phyloP scores from a whole-genome alignment of 2,329 filamentous ascomycete species.

The Talaromyces sp. region DNA sequence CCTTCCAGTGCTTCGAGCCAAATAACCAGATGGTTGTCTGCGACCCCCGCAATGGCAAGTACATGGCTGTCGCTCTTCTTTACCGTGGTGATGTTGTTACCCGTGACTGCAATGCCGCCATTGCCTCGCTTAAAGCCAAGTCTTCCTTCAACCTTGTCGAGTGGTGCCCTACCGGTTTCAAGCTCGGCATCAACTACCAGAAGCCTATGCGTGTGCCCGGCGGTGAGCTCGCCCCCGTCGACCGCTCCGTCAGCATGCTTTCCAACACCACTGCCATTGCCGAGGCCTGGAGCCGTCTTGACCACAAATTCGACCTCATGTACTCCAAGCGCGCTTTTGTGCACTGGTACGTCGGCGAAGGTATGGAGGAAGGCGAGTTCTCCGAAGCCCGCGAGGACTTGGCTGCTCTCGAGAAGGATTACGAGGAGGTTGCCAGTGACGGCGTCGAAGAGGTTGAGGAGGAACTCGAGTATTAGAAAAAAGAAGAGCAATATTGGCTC shows the following conservation, averaged over 20 bases:
- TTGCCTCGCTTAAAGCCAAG: conserved; percentile 59
- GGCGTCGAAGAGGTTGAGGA: conserved; percentile 56
- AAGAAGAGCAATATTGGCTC: neutral
- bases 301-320: conserved; percentile 66
- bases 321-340: conserved; percentile 64
- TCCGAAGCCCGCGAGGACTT: conserved; percentile 81
- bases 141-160: conserved; percentile 60
- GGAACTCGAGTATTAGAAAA: conserved; percentile 28
- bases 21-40: conserved; percentile 67
- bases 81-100: conserved; percentile 63
- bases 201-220: conserved; percentile 49
- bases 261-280: conserved; percentile 63
- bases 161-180: conserved; percentile 65
- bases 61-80: conserved; percentile 62
- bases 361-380: conserved; percentile 91
- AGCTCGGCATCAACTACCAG: conserved; percentile 63
- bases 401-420: conserved; percentile 78
- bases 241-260: conserved; percentile 56
- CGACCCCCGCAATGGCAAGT: conserved; percentile 61
- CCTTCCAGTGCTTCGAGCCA: conserved; percentile 61
- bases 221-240: conserved; percentile 49
- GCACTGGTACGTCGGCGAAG: conserved; percentile 77
- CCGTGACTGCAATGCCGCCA: conserved; percentile 54
- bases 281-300: conserved; percentile 59
- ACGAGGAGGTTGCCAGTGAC: conserved; percentile 76